Evolutionary conservation across 1,284 basidiomycete species (phyloP).

Genomic region (Cryptococcus jaspeensis): DNA sequence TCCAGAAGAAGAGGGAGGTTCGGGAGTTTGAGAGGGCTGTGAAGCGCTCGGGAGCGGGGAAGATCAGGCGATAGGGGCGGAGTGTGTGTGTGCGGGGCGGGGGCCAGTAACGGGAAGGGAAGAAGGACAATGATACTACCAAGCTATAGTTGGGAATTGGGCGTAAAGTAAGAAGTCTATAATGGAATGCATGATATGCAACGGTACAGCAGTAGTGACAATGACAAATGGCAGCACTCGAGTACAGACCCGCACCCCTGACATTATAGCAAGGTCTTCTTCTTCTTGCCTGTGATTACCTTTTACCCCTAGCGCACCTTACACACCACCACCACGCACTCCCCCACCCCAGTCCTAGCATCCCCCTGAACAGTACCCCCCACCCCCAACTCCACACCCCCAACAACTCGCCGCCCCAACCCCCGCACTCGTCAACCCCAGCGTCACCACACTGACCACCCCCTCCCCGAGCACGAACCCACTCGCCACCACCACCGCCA

Average conservation of each 20-base stretch:
- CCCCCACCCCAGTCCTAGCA: constrained; percentile 17
- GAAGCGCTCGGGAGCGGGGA: constrained; percentile 4
- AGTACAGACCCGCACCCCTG: neutral
- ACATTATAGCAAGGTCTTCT: neutral
- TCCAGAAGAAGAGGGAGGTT: constrained; percentile 18
- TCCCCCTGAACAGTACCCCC: constrained; percentile 52
- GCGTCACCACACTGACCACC: constrained; percentile 76
- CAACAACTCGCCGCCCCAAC: constrained; percentile 74
- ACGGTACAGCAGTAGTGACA: neutral
- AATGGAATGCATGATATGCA: neutral
- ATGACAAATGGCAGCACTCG: neutral
- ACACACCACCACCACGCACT: neutral
- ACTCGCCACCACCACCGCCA: constrained; percentile 81
- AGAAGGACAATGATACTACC: too few species aligned
- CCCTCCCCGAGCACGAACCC: constrained; percentile 94
- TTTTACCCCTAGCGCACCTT: neutral
- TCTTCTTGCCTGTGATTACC: too few species aligned
- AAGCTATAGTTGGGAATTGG: neutral
- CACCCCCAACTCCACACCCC: constrained; percentile 68
- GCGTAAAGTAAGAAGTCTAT: neutral
- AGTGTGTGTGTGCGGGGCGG: neutral
- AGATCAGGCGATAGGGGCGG: constrained; percentile 1
- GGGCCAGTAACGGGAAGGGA: neutral
- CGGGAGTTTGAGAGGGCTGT: constrained; percentile 11
- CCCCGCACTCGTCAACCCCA: constrained; percentile 72